These are phyloP conservation scores for Aspergillus japonicus DNA, from an alignment of 2,329 filamentous ascomycete genomes.

Conservation along the genomic window DNA sequence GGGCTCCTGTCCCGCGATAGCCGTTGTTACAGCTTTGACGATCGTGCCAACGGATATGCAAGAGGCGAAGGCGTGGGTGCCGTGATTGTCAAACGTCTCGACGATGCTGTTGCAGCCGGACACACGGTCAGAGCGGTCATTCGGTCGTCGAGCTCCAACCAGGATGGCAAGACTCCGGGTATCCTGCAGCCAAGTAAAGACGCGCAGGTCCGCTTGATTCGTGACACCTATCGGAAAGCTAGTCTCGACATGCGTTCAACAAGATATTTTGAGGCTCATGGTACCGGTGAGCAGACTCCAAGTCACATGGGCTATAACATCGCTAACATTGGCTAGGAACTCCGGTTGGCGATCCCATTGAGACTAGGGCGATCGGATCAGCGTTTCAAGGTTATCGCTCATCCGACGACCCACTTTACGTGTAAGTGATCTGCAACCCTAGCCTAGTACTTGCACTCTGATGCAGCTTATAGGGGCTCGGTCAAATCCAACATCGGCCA, in stretches of 20 bases:
- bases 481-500: slow-evolving; percentile 22
- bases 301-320: neutral
- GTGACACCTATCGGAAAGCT: slow-evolving; percentile 13
- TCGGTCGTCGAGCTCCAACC: slow-evolving; percentile 28
- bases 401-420: slow-evolving; percentile 1
- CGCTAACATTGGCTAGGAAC: slow-evolving; percentile 35
- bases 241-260: slow-evolving; percentile 8
- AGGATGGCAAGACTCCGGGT: slow-evolving; percentile 28
- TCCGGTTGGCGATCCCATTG: slow-evolving; percentile 23
- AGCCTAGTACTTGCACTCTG: neutral
- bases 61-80: slow-evolving; percentile 52
- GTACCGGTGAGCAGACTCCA: neutral
- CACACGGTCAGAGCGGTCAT: slow-evolving; percentile 43
- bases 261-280: slow-evolving; percentile 16
- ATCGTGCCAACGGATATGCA: slow-evolving; percentile 46
- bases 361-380: slow-evolving; percentile 15
- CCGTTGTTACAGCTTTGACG: slow-evolving; percentile 28
- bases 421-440: neutral
- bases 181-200: slow-evolving; percentile 23
- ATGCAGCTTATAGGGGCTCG: neutral
- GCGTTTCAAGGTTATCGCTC: slow-evolving; percentile 9
- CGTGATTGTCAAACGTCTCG: slow-evolving; percentile 51
- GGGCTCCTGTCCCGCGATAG: slow-evolving; percentile 13
- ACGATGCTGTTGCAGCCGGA: slow-evolving; percentile 45
- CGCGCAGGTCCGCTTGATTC: slow-evolving; percentile 36